Conservation (phyloP, 2,329 filamentous ascomycete genomes). For the Phialophora macrospora region DNA sequence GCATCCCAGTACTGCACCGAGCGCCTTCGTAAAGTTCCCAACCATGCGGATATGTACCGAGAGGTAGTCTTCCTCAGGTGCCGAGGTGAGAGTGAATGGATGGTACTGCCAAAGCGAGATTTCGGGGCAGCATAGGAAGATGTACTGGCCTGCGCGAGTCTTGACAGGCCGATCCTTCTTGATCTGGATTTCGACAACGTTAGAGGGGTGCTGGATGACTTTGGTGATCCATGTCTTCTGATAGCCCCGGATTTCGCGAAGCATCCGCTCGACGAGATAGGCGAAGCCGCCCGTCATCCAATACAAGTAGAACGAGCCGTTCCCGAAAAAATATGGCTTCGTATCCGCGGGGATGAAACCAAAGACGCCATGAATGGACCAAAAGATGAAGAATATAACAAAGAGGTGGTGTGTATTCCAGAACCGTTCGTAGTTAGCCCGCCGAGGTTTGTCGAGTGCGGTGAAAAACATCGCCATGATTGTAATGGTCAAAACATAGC, state of each 20-base stretch:
- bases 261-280: conserved; percentile 76
- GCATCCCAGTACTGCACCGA: conserved; percentile 75
- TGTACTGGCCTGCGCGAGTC: conserved; percentile 78
- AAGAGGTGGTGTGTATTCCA: conserved; percentile 92
- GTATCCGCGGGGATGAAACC: conserved; percentile 89
- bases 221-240: conserved; percentile 88
- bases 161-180: conserved; percentile 81
- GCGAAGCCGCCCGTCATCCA: conserved; percentile 83
- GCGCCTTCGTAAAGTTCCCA: conserved; percentile 75
- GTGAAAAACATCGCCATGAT: conserved; percentile 79
- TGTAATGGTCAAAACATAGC: conserved; percentile 80
- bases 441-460: conserved; percentile 75
- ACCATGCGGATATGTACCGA: conserved; percentile 82
- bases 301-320: conserved; percentile 86
- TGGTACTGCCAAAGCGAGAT: conserved; percentile 89
- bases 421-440: conserved; percentile 85
- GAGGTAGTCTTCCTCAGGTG: conserved; percentile 87
- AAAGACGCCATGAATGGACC: conserved; percentile 84
- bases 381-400: conserved; percentile 86
- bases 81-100: conserved; percentile 83
- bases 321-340: conserved; percentile 74
- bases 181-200: conserved; percentile 89
- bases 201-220: conserved; percentile 86
- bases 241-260: conserved; percentile 76
- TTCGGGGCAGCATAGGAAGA: conserved; percentile 85